These are phyloP conservation scores for Colletotrichum siamense DNA, from an alignment of 2,329 filamentous ascomycete species.

Conservation along the genomic window DNA sequence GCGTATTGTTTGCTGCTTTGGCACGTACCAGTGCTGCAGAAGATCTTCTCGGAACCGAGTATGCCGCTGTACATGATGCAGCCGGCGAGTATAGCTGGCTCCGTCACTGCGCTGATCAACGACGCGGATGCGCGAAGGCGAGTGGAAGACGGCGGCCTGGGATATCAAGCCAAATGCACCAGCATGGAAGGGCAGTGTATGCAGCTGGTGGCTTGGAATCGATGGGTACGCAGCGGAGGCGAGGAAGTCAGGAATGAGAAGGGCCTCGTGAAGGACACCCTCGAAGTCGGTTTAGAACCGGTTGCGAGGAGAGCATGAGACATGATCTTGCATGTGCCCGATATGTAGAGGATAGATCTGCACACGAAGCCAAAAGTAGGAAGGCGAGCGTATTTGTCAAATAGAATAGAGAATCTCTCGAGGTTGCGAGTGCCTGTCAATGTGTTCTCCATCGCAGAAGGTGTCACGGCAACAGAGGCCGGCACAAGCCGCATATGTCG, in stretches of 20 bases:
- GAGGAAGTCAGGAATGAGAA: neutral
- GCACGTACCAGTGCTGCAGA: conserved; percentile 26
- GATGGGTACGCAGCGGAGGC: conserved; percentile 6
- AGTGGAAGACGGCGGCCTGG: conserved; percentile 46
- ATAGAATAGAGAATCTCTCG: neutral
- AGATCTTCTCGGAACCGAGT: conserved; percentile 33
- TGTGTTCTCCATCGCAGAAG: neutral
- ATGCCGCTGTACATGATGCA: conserved; percentile 44
- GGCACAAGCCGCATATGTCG: neutral
- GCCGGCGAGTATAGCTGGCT: conserved; percentile 41
- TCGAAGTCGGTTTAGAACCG: conserved; percentile 16
- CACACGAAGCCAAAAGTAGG: neutral
- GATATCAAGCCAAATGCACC: conserved; percentile 40
- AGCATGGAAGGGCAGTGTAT: conserved; percentile 47
- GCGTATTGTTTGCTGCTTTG: conserved; percentile 35
- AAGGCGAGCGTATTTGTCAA: neutral
- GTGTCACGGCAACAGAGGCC: neutral
- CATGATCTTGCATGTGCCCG: neutral
- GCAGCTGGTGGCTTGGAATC: conserved; percentile 47
- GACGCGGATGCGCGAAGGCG: conserved; percentile 40
- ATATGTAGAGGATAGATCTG: neutral
- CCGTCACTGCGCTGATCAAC: conserved; percentile 40
- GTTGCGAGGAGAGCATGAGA: conserved; percentile 11
- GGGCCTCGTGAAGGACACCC: conserved; percentile 10
- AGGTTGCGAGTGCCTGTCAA: neutral